Conservation (phyloP, 1,139 yeast species). For the Waltiozyma sp. region DNA sequence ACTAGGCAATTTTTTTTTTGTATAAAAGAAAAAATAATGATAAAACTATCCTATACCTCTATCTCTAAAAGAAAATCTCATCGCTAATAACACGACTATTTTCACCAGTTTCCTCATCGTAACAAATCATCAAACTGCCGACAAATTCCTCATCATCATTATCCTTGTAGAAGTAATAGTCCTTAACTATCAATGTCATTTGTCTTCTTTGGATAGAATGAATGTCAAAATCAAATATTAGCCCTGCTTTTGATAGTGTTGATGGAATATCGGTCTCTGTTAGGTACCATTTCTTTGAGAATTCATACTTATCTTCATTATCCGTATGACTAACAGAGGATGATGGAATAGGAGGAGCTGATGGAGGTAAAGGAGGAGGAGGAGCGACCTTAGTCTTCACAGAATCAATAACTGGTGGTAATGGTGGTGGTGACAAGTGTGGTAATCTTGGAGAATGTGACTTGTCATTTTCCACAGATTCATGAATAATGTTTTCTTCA, state of each 20-base stretch:
- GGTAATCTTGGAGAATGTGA: not conserved
- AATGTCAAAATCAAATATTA: not conserved
- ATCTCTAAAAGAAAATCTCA: too few relatives aligned
- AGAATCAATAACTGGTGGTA: not conserved
- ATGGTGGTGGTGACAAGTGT: not conserved
- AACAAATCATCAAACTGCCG: too few relatives aligned
- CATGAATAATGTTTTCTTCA: not conserved
- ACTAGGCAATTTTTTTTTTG: too few relatives aligned
- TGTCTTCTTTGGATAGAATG: not conserved
- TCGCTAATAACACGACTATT: too few relatives aligned
- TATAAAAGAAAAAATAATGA: too few relatives aligned
- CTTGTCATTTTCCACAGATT: too few relatives aligned
- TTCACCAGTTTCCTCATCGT: too few relatives aligned
- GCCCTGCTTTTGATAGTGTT: too few relatives aligned
- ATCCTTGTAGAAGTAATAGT: not conserved
- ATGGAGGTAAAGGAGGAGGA: not conserved
- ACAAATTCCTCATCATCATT: not conserved
- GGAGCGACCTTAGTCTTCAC: too few relatives aligned
- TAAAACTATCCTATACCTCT: too few relatives aligned
- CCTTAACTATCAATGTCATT: not conserved
- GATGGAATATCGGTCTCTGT: slow-evolving; percentile 9
- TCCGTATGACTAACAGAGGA: not conserved
- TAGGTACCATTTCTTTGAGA: not conserved
- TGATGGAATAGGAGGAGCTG: slow-evolving; percentile 2
- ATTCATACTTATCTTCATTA: not conserved